Percentiles rank a stretch among this genome's conserved stretches.
phyloP scores from a whole-genome alignment of 352 stramenopile species.

The Plasmopara muralis region DNA sequence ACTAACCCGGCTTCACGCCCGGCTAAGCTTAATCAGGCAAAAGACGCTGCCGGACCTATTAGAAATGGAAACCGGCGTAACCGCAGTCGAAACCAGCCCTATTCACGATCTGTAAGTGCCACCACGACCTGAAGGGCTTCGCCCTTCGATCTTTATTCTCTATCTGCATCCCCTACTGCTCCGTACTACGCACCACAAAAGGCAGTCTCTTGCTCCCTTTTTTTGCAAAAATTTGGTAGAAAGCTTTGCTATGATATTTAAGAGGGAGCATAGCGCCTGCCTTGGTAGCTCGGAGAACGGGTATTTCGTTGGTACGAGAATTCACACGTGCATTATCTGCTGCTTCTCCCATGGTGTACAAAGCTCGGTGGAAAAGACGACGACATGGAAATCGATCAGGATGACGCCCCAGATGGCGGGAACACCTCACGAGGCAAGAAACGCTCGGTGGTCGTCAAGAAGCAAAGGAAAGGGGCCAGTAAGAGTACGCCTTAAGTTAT shows the following conservation, averaged over 20 bases:
- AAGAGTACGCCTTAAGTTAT: conserved; percentile 30
- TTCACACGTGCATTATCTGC: conserved; percentile 23
- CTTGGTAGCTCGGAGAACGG: conserved; percentile 14
- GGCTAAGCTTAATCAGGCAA: conserved; percentile 28
- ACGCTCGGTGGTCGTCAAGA: conserved; percentile 51
- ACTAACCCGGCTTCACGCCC: conserved; percentile 43
- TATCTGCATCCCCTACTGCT: conserved; percentile 2
- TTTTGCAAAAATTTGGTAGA: conserved; percentile 2
- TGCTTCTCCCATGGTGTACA: conserved; percentile 23
- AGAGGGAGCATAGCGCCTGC: conserved; percentile 18
- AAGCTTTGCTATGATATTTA: conserved; percentile 3
- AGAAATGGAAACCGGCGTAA: conserved; percentile 34
- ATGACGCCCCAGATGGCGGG: conserved; percentile 20
- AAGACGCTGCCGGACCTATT: conserved; percentile 39
- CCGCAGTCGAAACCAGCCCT: conserved; percentile 53
- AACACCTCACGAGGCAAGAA: conserved; percentile 30
- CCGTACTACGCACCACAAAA: conserved; percentile 10
- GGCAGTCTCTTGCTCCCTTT: conserved; percentile 10
- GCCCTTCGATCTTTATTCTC: conserved; percentile 16
- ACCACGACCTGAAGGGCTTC: conserved; percentile 15
- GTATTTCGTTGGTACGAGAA: conserved; percentile 22
- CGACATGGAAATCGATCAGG: conserved; percentile 60
- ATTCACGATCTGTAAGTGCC: conserved; percentile 67
- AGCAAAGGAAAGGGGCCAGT: conserved; percentile 39
- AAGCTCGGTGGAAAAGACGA: conserved; percentile 37